Conservation (phyloP, 2,329 filamentous ascomycete genomes). For the Colletotrichum costaricense region DNA sequence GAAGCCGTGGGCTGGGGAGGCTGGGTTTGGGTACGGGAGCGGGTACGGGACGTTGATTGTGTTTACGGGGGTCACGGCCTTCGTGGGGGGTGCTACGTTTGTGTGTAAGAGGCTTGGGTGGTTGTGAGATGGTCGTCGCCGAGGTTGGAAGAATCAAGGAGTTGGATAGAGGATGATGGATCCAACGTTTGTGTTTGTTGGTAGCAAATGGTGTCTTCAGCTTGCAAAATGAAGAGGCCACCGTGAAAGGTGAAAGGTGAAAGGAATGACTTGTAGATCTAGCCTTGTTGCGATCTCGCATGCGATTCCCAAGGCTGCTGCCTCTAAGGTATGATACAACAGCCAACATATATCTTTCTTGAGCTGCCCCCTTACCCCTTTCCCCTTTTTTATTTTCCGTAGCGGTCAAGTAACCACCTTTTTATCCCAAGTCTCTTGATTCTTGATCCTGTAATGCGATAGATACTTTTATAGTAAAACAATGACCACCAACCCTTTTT, state of each 20-base stretch:
- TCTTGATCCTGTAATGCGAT: constrained; percentile 19
- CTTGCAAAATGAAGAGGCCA: no score
- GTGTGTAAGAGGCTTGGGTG: constrained; percentile 52
- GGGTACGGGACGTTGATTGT: constrained; percentile 65
- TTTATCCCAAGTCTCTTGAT: neutral
- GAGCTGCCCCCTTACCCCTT: neutral
- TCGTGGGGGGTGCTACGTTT: constrained; percentile 58
- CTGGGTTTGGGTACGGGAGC: constrained; percentile 58
- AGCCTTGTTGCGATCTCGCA: no score
- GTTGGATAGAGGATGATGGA: neutral
- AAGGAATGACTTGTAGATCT: no score
- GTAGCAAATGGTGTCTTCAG: no score
- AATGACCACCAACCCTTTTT: neutral
- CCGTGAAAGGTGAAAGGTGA: no score
- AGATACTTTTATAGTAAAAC: neutral
- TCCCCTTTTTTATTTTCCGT: constrained; percentile 15
- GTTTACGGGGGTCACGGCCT: constrained; percentile 66
- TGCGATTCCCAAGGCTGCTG: no score
- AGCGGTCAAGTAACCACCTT: neutral
- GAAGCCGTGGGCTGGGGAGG: constrained; percentile 55
- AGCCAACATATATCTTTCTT: neutral
- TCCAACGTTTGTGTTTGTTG: neutral
- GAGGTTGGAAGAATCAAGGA: neutral
- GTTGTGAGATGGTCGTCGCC: constrained; percentile 35
- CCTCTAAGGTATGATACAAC: no score